Evolutionary conservation across 2,329 filamentous ascomycete species (phyloP).

Genomic region (Aspergillus fructus): DNA sequence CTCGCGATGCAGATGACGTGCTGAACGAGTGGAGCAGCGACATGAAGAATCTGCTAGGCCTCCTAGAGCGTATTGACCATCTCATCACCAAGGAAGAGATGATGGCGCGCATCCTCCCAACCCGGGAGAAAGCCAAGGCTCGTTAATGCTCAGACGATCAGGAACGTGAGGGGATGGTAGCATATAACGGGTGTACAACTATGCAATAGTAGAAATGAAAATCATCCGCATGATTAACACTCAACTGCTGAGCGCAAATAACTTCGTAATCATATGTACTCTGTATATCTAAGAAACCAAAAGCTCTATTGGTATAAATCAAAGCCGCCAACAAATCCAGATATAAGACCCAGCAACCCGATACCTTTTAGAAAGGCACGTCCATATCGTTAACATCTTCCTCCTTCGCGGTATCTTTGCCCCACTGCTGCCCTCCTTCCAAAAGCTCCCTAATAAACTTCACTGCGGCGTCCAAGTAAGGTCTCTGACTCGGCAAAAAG

Average conservation of each 20-base stretch:
- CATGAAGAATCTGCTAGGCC: slow-evolving; percentile 87
- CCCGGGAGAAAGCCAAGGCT: slow-evolving; percentile 41
- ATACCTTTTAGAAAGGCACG: slow-evolving; percentile 54
- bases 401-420: slow-evolving; percentile 43
- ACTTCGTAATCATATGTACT: background rate
- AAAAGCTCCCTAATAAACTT: slow-evolving; percentile 64
- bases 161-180: slow-evolving; percentile 10
- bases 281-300: slow-evolving; percentile 6
- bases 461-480: slow-evolving; percentile 74
- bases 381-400: slow-evolving; percentile 68
- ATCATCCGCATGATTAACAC: background rate
- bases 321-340: background rate
- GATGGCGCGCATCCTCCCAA: slow-evolving; percentile 94
- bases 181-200: slow-evolving; percentile 30
- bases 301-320: slow-evolving; percentile 1
- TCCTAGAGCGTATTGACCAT: slow-evolving; percentile 90
- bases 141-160: slow-evolving; percentile 25
- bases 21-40: slow-evolving; percentile 98
- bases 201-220: slow-evolving; percentile 29
- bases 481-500: slow-evolving; percentile 79
- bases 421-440: slow-evolving; percentile 32
- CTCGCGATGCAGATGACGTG: slow-evolving; percentile 90
- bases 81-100: slow-evolving; percentile 99
- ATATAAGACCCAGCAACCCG: slow-evolving; percentile 1
- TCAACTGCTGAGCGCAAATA: background rate